Conservation (phyloP, 1,139 yeast genomes). For the Magnusiomyces paraingens region DNA sequence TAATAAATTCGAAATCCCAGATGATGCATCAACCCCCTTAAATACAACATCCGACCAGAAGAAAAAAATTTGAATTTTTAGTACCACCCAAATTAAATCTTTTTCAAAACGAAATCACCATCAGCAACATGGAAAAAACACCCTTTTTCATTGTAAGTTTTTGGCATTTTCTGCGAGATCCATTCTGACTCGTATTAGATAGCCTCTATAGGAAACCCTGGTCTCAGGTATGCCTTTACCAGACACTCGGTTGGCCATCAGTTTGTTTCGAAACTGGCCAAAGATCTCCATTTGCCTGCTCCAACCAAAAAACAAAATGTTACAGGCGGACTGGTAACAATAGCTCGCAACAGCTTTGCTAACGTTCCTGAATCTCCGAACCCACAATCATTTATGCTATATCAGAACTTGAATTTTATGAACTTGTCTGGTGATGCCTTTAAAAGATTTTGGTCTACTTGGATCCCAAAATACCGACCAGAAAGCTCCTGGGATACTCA, state of each 20-base stretch:
- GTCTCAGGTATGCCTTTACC: slow-evolving; percentile 50
- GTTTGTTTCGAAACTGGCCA: slow-evolving; percentile 30
- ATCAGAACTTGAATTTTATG: slow-evolving; percentile 56
- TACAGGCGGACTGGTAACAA: slow-evolving; percentile 15
- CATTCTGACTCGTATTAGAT: slow-evolving; percentile 2
- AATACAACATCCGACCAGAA: too few relatives aligned
- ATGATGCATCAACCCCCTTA: too few relatives aligned
- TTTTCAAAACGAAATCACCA: background rate
- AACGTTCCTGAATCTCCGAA: background rate
- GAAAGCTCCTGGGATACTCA: slow-evolving; percentile 29
- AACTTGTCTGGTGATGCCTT: slow-evolving; percentile 52
- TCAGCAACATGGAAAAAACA: slow-evolving; percentile 1
- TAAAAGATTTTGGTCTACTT: slow-evolving; percentile 39
- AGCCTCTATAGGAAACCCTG: slow-evolving; percentile 73
- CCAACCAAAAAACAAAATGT: slow-evolving; percentile 16
- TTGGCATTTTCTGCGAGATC: background rate
- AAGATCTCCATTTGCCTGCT: slow-evolving; percentile 11
- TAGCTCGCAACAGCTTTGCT: background rate
- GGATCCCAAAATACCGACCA: slow-evolving; percentile 20
- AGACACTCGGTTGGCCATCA: slow-evolving; percentile 76
- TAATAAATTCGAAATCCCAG: too few relatives aligned
- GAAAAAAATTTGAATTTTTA: too few relatives aligned
- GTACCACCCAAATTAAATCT: background rate
- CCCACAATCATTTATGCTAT: slow-evolving; percentile 27
- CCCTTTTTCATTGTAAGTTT: slow-evolving; percentile 12